Base-by-base conservation (phyloP, 768 basidiomycete species). In the Cystofilobasidium ferigula region DNA sequence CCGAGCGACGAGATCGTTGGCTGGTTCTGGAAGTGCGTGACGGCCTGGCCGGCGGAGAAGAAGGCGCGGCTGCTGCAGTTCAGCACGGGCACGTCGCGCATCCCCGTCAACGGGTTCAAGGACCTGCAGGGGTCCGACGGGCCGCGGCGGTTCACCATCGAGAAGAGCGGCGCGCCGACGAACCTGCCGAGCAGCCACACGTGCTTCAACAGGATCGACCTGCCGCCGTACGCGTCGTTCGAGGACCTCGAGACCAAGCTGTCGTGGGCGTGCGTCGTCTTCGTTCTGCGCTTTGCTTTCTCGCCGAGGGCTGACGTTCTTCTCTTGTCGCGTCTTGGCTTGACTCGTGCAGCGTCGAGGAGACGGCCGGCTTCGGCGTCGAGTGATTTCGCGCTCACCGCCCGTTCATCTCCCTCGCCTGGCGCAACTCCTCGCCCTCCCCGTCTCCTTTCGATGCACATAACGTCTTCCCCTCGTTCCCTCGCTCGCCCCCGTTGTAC, bases 11-110 rank as follows among this genome's bases (percentile, higher is more conserved):
- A 77, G 62, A 75, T 77, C 56, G 92, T 99, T 62, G 91, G 97
- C 74, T 99, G 95, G 95, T 99, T 99, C 86, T 99, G 95, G 95
- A 91, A 97, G 79, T 92, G 90, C 72, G 89, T 99, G 54, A 86
- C 89, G 71, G 85, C 86, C 71, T 99, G 95, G 95, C 95, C 94
- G 16, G 85, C 94, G 0, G 95, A 98, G 79, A 40, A 36, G 26
- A 34, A 57, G 80, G 92, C 89, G 16, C 88, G 94, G 35, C 78
- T 97, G 59, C 79, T 98, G 62, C 94, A 97, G 77, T 99, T 99
- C 74, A 91, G 92, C 10, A 72, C 71, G 18, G 93, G 93, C 28
- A 97, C 93, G 13, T 93, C 90, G 16, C 87, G 94, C 69, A 93
- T 95, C 69, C 94, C 94, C 18, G 94, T 95, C 77, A 95, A 94